Base-by-base conservation (phyloP, 192 early-diverging fungal species). In the Coemansia sp. region DNA sequence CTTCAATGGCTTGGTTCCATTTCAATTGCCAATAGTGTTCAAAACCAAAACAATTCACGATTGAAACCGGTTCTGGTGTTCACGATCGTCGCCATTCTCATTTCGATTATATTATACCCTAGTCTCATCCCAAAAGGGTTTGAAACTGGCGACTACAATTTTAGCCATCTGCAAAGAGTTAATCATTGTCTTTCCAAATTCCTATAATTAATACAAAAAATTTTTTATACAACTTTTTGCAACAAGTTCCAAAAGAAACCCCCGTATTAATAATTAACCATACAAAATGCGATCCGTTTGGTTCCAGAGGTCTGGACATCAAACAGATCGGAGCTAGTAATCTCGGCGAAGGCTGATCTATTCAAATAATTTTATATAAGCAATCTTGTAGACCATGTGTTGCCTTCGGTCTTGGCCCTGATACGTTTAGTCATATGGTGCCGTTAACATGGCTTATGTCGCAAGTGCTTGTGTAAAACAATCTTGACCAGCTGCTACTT, bases 361-460 rank as follows among this genome's bases (percentile, higher is more conserved):
- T 16, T 42, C 2, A 14, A 42, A 42, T 13, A 14, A 9, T 2
- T 13, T 42, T 34, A 34, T 9, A 34, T 50, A 22, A 19, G 7
- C n/a, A 50, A 52, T 27, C 16, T 25, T 27, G 8, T 27, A 8
- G 24, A 52, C 25, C 50, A 52, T 52, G 50, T 52, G 50, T 0
- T 6, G 1, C 27, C n/a, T 23, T 52, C 27, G 50, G 50, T 52
- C 50, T 52, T 52, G 50, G 50, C 25, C 50, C 25, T 52, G 25
- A 28, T 27, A 27, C n/a, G 10, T 27, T 11, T 4, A 23, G 25
- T 52, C 50, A 52, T 52, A 52, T 27, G 39, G 39, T 42, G 5
- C 11, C 13, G 13, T 3, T 42, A 10, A 24, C 50, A 52, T 28
- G 6, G 4, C 50, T 27, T 27, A 24, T 52, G 3, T 7, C 24